These are phyloP conservation scores for Torulaspora microellipsoides DNA, from an alignment of 805 yeast species.

Conservation along the genomic window DNA sequence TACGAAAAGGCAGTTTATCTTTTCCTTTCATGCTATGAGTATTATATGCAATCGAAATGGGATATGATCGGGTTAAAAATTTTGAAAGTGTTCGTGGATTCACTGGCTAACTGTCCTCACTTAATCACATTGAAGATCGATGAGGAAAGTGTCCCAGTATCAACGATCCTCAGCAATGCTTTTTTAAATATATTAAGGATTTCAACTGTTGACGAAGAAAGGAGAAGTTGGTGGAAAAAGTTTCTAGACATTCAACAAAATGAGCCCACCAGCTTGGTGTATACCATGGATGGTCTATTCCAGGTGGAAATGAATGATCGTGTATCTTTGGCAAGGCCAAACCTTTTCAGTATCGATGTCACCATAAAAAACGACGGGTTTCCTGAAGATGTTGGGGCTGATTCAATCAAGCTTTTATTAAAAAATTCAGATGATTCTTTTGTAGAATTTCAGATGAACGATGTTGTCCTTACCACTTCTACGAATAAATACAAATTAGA, in stretches of 20 bases:
- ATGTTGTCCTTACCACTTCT: constrained; percentile 9
- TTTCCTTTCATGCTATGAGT: constrained; percentile 62
- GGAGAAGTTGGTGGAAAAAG: constrained; percentile 25
- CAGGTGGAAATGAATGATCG: constrained; percentile 7
- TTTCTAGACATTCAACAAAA: constrained; percentile 21
- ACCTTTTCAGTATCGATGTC: constrained; percentile 21
- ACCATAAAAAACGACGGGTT: constrained; percentile 15
- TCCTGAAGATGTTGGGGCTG: constrained; percentile 17
- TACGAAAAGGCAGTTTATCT: constrained; percentile 59
- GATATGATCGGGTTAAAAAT: constrained; percentile 60
- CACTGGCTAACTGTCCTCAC: constrained; percentile 42
- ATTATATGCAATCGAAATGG: constrained; percentile 73
- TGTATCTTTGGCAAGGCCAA: constrained; percentile 13
- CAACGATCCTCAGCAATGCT: constrained; percentile 29
- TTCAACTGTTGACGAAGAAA: constrained; percentile 15
- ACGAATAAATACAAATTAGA: constrained; percentile 11
- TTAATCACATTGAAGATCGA: constrained; percentile 22
- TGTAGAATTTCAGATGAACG: constrained; percentile 12
- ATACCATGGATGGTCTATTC: constrained; percentile 26
- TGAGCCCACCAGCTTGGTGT: constrained; percentile 16
- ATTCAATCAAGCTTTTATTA: constrained; percentile 18
- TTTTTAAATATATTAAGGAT: constrained; percentile 28
- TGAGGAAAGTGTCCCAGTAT: constrained; percentile 24
- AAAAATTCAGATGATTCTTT: constrained; percentile 17
- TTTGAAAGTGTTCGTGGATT: constrained; percentile 61